Evolutionary conservation across 2,329 filamentous ascomycete species (phyloP), one percentile per base, ranked within the genome.

Genomic region (Beauveria bassiana): DNA sequence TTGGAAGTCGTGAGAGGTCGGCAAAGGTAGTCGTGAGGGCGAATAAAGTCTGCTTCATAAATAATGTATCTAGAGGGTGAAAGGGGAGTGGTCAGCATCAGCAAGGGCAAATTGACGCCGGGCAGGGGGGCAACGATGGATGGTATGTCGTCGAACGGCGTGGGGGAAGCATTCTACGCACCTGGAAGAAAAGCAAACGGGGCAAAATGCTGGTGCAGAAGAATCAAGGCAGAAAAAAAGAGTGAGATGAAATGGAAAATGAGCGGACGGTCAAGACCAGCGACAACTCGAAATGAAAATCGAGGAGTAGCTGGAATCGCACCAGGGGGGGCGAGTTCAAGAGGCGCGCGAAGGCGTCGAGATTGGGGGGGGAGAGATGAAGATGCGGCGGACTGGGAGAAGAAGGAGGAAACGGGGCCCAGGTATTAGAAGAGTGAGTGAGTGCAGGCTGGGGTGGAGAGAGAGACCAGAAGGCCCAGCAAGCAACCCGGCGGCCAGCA

Each of bases 221-320:
- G 61, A 66, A 66, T 61, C 53, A 63, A 66, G 61, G 62, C 62
- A 63, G 52, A 67, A 66, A 63, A 64, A 67, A 67, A 68, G 68
- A 62, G 55, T 43, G 55, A 62, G 66, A 64, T 65, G 69, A 73
- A 71, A 67, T 66, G 67, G 66, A 75, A 76, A 76, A 81, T 49
- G 81, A 84, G 80, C 77, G 81, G 81, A 84, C 81, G 81, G 81
- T 71, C 80, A 75, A 83, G 74, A 81, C 81, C 82, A 85, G 81
- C 74, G 76, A 74, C 77, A 81, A 78, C 78, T 74, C 73, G 67
- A 63, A 58, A 72, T 73, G 34, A 5, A 38, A 16, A 69, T 67
- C 77, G 77, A 77, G 76, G 71, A 77, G 78, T 79, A 72, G 71
- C 80, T 78, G 81, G 81, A 81, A 82, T 81, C 78, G 81, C 74